A percentile compares a stretch with the other conserved stretches of the same genome.
Evolutionary conservation across 2,329 filamentous ascomycete species (phyloP).

Genomic region (Dactylellina parvicollis): DNA sequence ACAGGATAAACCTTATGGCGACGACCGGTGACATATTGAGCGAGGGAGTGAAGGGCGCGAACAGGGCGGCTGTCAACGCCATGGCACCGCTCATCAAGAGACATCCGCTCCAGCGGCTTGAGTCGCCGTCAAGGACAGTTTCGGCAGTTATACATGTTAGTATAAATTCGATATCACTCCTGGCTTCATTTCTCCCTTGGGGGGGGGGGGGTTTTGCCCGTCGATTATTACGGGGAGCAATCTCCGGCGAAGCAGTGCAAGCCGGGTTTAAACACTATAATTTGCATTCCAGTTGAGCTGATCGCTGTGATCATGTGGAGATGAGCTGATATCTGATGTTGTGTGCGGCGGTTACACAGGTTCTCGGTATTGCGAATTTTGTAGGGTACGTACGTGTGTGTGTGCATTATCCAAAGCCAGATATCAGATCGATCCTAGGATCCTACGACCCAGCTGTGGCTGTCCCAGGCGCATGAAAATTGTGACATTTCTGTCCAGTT

Average conservation of each 20-base stretch:
- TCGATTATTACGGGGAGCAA: neutral
- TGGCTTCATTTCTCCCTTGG: neutral
- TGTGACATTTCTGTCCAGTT: neutral
- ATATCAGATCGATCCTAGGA: neutral
- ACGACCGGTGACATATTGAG: constrained; percentile 11
- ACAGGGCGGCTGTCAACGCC: constrained; percentile 12
- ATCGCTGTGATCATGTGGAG: constrained; percentile 27
- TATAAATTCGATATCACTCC: constrained; percentile 36
- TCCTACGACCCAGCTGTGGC: neutral
- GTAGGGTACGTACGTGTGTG: constrained; percentile 42
- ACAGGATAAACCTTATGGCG: constrained; percentile 24
- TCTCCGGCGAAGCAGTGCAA: neutral
- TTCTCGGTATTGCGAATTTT: constrained; percentile 47
- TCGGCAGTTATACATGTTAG: constrained; percentile 71
- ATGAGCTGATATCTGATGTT: constrained; percentile 29
- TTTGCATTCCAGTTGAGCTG: neutral
- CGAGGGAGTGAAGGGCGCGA: constrained; percentile 9
- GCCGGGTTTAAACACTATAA: neutral
- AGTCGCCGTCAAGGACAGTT: constrained; percentile 71
- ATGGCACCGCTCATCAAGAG: constrained; percentile 30
- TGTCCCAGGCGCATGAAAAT: neutral
- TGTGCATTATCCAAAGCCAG: no score
- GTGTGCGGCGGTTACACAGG: constrained; percentile 32
- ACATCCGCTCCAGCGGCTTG: constrained; percentile 73
- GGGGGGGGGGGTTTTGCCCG: neutral